A percentile compares a stretch with the other conserved stretches of the same genome.
Conservation (phyloP, 176 grass and related monocot genomes). For the Carex kokanica region DNA sequence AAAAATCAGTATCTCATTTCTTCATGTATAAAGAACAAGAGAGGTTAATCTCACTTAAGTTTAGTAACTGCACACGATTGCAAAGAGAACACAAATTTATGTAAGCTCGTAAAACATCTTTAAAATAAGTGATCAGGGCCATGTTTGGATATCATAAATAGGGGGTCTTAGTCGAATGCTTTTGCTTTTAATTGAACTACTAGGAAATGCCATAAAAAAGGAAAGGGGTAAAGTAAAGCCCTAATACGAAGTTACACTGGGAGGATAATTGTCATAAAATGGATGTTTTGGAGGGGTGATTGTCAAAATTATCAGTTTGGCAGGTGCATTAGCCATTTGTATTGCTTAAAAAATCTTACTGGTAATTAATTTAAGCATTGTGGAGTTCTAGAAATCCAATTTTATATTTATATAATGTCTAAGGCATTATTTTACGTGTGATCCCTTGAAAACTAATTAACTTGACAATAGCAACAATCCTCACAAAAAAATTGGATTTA, state of each 20-base stretch:
- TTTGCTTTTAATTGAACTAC: neutral
- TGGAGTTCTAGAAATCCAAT: neutral
- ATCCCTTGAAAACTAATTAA: neutral
- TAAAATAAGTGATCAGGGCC: neutral
- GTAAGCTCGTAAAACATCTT: neutral
- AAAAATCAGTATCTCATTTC: neutral
- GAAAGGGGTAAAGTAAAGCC: neutral
- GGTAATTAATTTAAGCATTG: neutral
- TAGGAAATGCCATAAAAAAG: neutral
- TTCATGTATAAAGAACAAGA: neutral
- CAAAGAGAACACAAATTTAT: neutral
- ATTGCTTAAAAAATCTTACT: neutral
- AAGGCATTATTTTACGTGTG: neutral
- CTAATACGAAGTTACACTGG: neutral
- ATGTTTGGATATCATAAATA: neutral
- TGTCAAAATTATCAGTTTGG: neutral
- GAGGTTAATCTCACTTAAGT: neutral
- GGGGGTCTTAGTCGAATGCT: neutral
- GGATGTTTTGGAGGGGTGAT: neutral
- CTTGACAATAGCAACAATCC: neutral
- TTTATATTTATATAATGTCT: neutral
- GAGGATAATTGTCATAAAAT: neutral
- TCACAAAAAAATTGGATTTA: neutral
- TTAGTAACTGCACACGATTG: neutral
- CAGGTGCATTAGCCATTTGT: neutral